Base-by-base conservation (phyloP, 169 alveolate species). In the Plasmodium ovale region DNA sequence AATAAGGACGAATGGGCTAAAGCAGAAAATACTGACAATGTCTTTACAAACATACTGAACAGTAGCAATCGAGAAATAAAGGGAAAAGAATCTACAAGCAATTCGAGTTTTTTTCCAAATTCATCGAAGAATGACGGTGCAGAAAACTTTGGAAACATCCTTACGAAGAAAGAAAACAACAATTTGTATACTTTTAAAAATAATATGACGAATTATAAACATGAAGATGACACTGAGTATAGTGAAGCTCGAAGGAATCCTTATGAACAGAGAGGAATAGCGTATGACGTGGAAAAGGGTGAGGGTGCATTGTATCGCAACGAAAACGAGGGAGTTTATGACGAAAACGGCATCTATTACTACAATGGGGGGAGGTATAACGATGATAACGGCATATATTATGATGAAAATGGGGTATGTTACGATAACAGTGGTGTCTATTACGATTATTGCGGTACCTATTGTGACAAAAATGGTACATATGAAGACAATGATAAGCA, bases 361-460 rank as follows among this genome's bases (percentile, higher is more conserved):
- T 31, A 82, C 37, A 29, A 65, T 29, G 10, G 14, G n/a, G 37
- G 60, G 47, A 53, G 35, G 4, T 42, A 77, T 53, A 2, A 54
- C 4, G 39, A 33, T 51, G 31, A 77, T 27, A 77, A 31, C 25
- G 64, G 67, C n/a, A 16, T 47, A 60, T 44, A 77, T 77, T 44
- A 42, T 33, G 29, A 77, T 62, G 88, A 67, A 62, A 70, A 56
- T 27, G 84, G 65, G 12, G 56, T 25, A 4, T 27, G 21, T 35
- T 77, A 77, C 60, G 51, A 77, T 27, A 69, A 77, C 12, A 74
- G 53, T 25, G 84, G 35, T 3, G 44, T 16, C 33, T 16, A 44
- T 12, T 29, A 70, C 3, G 33, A 33, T 0, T 42, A 29, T 29
- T 33, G 31, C 56, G 53, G 23, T 2, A 72, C 3, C 25, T 12